Conservation (phyloP, 768 basidiomycete species). For the Exidia glandulosa region DNA sequence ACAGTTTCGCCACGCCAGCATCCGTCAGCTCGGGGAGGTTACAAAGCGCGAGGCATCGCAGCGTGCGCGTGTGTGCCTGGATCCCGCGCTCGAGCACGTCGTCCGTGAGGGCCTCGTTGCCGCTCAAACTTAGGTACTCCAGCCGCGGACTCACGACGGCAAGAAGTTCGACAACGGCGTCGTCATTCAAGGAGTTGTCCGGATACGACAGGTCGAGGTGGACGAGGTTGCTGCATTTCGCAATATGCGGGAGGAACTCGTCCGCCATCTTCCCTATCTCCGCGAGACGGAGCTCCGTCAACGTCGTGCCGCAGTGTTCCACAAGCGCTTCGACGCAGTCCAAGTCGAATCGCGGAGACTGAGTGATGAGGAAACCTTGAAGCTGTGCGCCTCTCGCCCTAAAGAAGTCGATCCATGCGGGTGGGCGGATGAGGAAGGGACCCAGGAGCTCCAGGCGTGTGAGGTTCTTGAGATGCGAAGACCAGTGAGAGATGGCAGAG, state of each 20-base stretch:
- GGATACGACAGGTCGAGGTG: conserved; percentile 23
- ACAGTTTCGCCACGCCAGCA: conserved; percentile 57
- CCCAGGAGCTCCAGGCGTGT: conserved; percentile 70
- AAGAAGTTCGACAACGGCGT: conserved; percentile 47
- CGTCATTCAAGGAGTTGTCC: conserved; percentile 38
- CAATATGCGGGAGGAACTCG: conserved; percentile 45
- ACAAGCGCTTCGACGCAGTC: conserved; percentile 53
- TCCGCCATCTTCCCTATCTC: conserved; percentile 68
- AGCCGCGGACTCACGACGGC: conserved; percentile 42
- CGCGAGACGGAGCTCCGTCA: conserved; percentile 66
- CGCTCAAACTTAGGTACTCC: conserved; percentile 57
- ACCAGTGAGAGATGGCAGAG: conserved; percentile 46
- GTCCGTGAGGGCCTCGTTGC: conserved; percentile 53
- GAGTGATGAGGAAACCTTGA: conserved; percentile 65
- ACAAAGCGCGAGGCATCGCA: conserved; percentile 45
- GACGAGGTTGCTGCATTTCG: conserved; percentile 27
- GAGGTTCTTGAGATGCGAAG: conserved; percentile 51
- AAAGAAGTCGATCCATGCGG: conserved; percentile 71
- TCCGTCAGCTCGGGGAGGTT: conserved; percentile 57
- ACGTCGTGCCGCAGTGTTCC: conserved; percentile 31
- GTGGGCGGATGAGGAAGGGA: conserved; percentile 69
- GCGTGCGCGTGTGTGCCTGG: conserved; percentile 29
- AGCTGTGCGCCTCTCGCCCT: conserved; percentile 44
- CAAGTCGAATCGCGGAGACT: conserved; percentile 77
- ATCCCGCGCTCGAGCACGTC: conserved; percentile 51